Evolutionary conservation across 2,329 filamentous ascomycete species (phyloP), one percentile per base, ranked within the genome.

Genomic region (Alternaria novae-zelandiae): DNA sequence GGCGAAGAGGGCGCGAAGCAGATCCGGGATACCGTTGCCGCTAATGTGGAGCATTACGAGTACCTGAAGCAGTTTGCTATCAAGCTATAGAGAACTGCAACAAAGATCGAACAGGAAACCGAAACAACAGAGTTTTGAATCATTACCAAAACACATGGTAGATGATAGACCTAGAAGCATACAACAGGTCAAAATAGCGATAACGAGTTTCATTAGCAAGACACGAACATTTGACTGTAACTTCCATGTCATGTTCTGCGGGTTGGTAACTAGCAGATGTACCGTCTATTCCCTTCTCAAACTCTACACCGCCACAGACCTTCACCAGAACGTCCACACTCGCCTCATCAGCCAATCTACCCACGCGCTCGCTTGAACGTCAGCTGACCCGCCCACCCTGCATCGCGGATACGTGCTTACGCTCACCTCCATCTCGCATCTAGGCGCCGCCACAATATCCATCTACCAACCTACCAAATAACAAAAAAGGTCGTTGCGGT

Each of bases 61-160:
- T 93, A 94, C 77, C 82, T 96, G 79, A 94, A 91, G 86, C 86
- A 88, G 73, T 96, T 93, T 81, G 89, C 89, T 64, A 84, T 93
- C 74, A 87, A 87, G 79, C 58, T 76, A 8, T 73, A 70, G 46
- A 25, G 9, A 1, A 25, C 11, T 17, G 9, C 2, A 6, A 32
- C 13, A 6, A 9, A n/a, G n/a, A n/a, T n/a, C n/a, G n/a, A n/a
- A n/a, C n/a, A n/a, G n/a, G n/a, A n/a, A n/a, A n/a, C n/a, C n/a
- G n/a, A n/a, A n/a, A n/a, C n/a, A n/a, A n/a, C n/a, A n/a, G n/a
- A n/a, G n/a, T n/a, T n/a, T n/a, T n/a, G n/a, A n/a, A 15, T 36
- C 17, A 12, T 15, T 8, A 23, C 17, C 17, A 36, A 23, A 36
- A n/a, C n/a, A 23, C 3, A 20, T 51, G n/a, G 26, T 13, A 51